phyloP scores from a whole-genome alignment of 116 monocot species.

The Phalaenopsis hybrid region DNA sequence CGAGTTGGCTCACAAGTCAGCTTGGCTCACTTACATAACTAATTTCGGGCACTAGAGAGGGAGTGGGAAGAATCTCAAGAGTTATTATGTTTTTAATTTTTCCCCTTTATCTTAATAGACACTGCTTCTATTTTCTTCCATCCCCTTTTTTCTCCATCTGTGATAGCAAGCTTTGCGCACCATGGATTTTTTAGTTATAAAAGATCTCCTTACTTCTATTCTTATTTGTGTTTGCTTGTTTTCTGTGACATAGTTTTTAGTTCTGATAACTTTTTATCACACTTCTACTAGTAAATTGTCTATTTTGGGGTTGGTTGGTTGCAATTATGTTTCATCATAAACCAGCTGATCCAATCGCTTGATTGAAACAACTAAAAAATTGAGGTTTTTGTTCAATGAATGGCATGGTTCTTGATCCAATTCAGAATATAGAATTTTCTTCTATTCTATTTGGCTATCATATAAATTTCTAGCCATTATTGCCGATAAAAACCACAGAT shows the following conservation, averaged over 20 bases:
- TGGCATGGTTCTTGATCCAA: not conserved
- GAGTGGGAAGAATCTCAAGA: not conserved
- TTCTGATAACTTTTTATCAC: not conserved
- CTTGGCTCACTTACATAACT: no score
- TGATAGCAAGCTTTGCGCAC: not conserved
- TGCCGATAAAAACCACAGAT: not conserved
- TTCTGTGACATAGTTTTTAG: not conserved
- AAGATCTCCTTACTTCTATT: not conserved
- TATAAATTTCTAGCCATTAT: not conserved
- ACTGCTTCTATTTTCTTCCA: not conserved
- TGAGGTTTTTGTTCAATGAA: slow-evolving; percentile 6
- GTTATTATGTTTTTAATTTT: not conserved
- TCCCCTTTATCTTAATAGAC: not conserved
- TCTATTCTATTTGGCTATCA: not conserved
- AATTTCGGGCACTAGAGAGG: no score
- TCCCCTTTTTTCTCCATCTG: not conserved
- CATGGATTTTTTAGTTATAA: not conserved
- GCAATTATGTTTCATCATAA: not conserved
- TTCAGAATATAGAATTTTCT: not conserved
- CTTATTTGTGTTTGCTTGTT: not conserved
- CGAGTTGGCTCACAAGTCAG: no score
- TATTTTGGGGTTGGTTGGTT: not conserved
- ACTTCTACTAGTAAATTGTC: not conserved
- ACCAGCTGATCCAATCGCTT: not conserved
- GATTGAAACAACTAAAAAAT: not conserved